Conservation (phyloP, 2,329 filamentous ascomycete species). For the Cercospora sp. region DNA sequence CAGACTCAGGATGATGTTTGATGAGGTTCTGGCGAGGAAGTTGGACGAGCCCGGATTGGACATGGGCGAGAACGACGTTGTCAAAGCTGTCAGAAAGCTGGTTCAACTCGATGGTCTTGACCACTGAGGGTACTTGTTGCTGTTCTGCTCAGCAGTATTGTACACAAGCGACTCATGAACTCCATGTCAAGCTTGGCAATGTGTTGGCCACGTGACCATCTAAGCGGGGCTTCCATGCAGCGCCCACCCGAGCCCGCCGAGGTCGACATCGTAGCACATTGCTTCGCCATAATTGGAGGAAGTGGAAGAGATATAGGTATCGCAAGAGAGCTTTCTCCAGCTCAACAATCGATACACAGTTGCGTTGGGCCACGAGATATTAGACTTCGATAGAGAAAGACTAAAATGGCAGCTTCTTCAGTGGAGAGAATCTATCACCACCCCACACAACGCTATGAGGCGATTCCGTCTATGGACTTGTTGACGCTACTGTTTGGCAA, state of each 20-base stretch:
- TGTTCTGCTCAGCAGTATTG: neutral
- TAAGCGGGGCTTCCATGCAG: constrained; percentile 12
- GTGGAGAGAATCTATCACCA: constrained; percentile 30
- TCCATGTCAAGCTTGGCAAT: constrained; percentile 3
- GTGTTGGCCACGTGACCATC: neutral
- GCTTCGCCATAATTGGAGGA: neutral
- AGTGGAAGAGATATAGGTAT: neutral
- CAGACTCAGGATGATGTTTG: constrained; percentile 79
- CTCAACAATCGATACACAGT: neutral
- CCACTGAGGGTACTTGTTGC: constrained; percentile 22
- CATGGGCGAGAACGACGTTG: constrained; percentile 60
- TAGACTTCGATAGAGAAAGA: neutral
- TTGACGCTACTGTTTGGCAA: constrained; percentile 46
- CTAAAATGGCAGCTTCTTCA: constrained; percentile 19
- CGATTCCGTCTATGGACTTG: constrained; percentile 43
- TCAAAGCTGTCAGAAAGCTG: constrained; percentile 73
- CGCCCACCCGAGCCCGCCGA: neutral
- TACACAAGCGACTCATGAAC: neutral
- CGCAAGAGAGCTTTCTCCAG: neutral
- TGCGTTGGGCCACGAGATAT: neutral
- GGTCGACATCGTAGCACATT: constrained; percentile 2
- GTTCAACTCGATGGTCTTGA: constrained; percentile 78
- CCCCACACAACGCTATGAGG: constrained; percentile 27
- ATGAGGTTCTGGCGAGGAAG: constrained; percentile 76
- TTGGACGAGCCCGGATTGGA: constrained; percentile 67